Percentiles rank a stretch among this genome's conserved stretches.
Evolutionary conservation across 768 basidiomycete species (phyloP).

Genomic region (Phlebiopsis flavidoalba): DNA sequence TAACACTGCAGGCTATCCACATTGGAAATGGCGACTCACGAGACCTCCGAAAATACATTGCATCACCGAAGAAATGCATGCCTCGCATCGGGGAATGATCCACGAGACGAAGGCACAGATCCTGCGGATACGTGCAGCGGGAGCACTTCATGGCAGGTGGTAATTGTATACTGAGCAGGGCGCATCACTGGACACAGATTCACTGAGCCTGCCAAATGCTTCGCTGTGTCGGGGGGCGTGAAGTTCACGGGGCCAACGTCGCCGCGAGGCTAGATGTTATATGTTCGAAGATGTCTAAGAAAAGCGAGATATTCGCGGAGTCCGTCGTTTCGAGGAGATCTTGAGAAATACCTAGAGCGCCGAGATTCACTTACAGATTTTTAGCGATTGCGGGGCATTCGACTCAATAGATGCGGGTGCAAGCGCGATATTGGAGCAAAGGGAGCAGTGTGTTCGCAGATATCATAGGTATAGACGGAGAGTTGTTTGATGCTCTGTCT

Average conservation of each 20-base stretch:
- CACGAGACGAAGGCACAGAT: slow-evolving; percentile 54
- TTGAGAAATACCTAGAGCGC: slow-evolving; percentile 55
- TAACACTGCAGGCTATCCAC: slow-evolving; percentile 42
- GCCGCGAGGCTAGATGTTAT: no score
- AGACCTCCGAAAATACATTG: slow-evolving; percentile 46
- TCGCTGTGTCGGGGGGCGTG: no score
- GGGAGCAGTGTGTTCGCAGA: slow-evolving; percentile 51
- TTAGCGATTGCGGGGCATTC: slow-evolving; percentile 59
- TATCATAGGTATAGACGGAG: slow-evolving; percentile 63
- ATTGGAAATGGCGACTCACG: slow-evolving; percentile 64
- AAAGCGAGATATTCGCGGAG: slow-evolving; percentile 63
- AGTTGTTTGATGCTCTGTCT: no score
- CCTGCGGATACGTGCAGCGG: slow-evolving; percentile 53
- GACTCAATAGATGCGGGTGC: slow-evolving; percentile 71
- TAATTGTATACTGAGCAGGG: slow-evolving; percentile 47
- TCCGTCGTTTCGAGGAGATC: slow-evolving; percentile 70
- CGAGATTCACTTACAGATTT: slow-evolving; percentile 52
- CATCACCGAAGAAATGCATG: slow-evolving; percentile 51
- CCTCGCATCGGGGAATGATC: slow-evolving; percentile 37
- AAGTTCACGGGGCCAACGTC: no score
- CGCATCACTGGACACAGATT: slow-evolving; percentile 55
- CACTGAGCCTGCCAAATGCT: slow-evolving; percentile 54
- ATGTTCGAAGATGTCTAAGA: slow-evolving; percentile 70
- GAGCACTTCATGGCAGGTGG: slow-evolving; percentile 62
- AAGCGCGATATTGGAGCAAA: slow-evolving; percentile 69